These are phyloP conservation scores for Sphaerostilbella broomeana DNA, from an alignment of 2,329 filamentous ascomycete species.

Conservation along the genomic window DNA sequence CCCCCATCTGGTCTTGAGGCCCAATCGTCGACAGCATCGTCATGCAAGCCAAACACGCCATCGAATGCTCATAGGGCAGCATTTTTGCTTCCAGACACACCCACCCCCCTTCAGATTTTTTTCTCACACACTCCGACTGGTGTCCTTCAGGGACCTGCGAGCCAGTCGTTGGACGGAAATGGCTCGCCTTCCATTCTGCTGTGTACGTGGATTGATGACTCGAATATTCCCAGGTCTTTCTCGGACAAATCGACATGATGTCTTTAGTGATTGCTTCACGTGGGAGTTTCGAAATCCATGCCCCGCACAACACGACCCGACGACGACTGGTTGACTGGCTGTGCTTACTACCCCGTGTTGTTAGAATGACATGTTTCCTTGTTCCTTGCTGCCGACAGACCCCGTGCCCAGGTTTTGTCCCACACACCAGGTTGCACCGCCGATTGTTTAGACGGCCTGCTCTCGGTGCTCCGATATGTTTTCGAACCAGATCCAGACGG, in stretches of 20 bases:
- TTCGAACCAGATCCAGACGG: no score
- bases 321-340: slow-evolving; percentile 4
- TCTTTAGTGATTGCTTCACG: no score
- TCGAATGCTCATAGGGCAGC: slow-evolving; percentile 5
- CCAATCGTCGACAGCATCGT: slow-evolving; percentile 12
- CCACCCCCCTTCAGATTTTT: slow-evolving; percentile 1
- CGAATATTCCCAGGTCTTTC: not conserved
- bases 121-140: no score
- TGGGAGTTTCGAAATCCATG: no score
- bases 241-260: no score
- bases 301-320: no score
- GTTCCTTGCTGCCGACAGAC: not conserved
- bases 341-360: slow-evolving; percentile 1
- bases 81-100: slow-evolving; percentile 1
- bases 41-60: slow-evolving; percentile 8
- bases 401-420: not conserved
- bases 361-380: not conserved
- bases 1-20: slow-evolving; percentile 8
- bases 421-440: no score
- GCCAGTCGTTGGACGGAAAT: not conserved
- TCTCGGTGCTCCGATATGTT: no score
- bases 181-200: not conserved
- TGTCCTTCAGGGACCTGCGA: not conserved
- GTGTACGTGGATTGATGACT: slow-evolving; percentile 8
- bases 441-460: no score